Evolutionary conservation across 2,329 filamentous ascomycete species (phyloP).

Genomic region (Chrysoporthe cubensis): DNA sequence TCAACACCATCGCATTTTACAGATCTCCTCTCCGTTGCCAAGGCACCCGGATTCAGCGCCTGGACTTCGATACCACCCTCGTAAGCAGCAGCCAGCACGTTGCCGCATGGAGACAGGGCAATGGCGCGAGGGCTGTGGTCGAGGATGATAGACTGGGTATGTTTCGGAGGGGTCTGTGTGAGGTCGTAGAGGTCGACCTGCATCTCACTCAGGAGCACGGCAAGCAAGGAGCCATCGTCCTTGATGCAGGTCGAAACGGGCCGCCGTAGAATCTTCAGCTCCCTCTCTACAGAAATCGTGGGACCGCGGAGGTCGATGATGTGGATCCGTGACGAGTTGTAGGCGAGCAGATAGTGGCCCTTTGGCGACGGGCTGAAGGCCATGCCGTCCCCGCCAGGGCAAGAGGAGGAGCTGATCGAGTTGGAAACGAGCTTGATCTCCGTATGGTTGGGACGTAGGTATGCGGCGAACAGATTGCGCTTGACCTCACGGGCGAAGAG

Average conservation of each 20-base stretch:
- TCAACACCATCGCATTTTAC: slow-evolving; percentile 81
- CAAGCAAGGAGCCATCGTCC: slow-evolving; percentile 76
- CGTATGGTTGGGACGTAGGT: slow-evolving; percentile 70
- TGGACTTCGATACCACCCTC: slow-evolving; percentile 88
- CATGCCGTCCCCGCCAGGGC: slow-evolving; percentile 82
- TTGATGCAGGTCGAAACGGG: slow-evolving; percentile 78
- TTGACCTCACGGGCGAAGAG: slow-evolving; percentile 73
- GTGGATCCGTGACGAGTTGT: slow-evolving; percentile 84
- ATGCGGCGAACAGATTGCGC: slow-evolving; percentile 77
- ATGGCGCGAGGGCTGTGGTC: slow-evolving; percentile 80
- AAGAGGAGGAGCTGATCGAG: slow-evolving; percentile 81
- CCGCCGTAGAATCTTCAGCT: slow-evolving; percentile 78
- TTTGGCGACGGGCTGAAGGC: slow-evolving; percentile 79
- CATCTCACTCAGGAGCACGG: slow-evolving; percentile 79
- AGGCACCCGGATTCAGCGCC: slow-evolving; percentile 67
- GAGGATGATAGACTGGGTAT: slow-evolving; percentile 75
- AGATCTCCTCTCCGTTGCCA: slow-evolving; percentile 70
- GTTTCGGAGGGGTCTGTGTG: slow-evolving; percentile 63
- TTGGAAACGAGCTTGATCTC: slow-evolving; percentile 81
- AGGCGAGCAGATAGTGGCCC: slow-evolving; percentile 75
- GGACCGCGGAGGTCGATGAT: slow-evolving; percentile 70
- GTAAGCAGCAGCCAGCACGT: slow-evolving; percentile 82
- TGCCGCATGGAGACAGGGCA: slow-evolving; percentile 78
- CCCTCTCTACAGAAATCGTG: slow-evolving; percentile 68
- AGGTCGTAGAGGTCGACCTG: slow-evolving; percentile 87